phyloP scores from a whole-genome alignment of 1,284 basidiomycete species.

The Rhodotorula sp. region DNA sequence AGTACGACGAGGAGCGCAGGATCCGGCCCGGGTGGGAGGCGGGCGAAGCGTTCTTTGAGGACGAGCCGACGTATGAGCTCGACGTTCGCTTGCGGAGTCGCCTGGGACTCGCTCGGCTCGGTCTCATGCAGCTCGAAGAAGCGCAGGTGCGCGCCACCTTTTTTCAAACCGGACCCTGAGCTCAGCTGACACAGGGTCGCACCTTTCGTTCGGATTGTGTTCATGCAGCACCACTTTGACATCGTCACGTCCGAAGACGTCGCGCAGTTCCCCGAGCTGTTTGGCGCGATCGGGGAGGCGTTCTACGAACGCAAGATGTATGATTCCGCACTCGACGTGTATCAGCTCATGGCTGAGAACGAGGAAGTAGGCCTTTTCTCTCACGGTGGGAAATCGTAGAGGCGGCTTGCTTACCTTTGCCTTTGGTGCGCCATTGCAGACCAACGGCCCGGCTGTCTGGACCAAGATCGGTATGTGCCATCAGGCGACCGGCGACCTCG shows the following conservation, averaged over 20 bases:
- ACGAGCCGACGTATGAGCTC: slow-evolving; percentile 58
- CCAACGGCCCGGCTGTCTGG: slow-evolving; percentile 43
- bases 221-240: slow-evolving; percentile 66
- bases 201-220: neutral
- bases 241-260: slow-evolving; percentile 65
- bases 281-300: slow-evolving; percentile 78
- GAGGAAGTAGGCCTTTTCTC: slow-evolving; percentile 56
- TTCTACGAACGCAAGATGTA: slow-evolving; percentile 72
- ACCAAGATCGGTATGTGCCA: slow-evolving; percentile 47
- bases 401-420: neutral
- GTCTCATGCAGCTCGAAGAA: slow-evolving; percentile 73
- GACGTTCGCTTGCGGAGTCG: slow-evolving; percentile 80
- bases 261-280: slow-evolving; percentile 70
- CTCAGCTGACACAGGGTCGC: neutral
- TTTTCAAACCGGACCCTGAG: neutral
- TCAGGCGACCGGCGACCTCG: slow-evolving; percentile 67
- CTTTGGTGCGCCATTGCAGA: slow-evolving; percentile 16
- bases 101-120: slow-evolving; percentile 80
- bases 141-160: slow-evolving; percentile 62
- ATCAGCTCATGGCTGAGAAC: slow-evolving; percentile 68
- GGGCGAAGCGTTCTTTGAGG: slow-evolving; percentile 47
- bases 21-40: slow-evolving; percentile 44
- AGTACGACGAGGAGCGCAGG: slow-evolving; percentile 65
- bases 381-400: neutral
- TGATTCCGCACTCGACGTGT: slow-evolving; percentile 71